Evolutionary conservation across 2,329 filamentous ascomycete species (phyloP).

Genomic region (Fusarium protoensiforme): DNA sequence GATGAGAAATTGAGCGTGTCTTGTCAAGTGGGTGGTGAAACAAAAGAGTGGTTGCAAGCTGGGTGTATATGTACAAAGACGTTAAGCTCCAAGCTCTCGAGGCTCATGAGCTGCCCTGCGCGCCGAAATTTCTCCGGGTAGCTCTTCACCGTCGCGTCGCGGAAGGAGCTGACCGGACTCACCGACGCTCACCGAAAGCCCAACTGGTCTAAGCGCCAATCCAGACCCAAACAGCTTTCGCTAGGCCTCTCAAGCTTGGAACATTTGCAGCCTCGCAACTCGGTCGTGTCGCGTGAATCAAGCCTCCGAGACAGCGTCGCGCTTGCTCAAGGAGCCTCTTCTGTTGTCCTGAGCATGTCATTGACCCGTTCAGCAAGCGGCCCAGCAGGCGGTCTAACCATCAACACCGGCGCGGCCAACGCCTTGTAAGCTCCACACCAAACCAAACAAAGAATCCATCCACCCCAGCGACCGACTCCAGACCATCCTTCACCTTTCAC

Average conservation of each 20-base stretch:
- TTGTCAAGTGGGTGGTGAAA: neutral
- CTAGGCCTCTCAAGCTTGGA: conserved; percentile 16
- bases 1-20: neutral
- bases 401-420: conserved; percentile 73
- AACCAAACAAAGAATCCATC: conserved; percentile 39
- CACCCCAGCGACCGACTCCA: conserved; percentile 6
- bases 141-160: neutral
- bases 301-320: conserved; percentile 34
- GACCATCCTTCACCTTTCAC: neutral
- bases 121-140: conserved; percentile 45
- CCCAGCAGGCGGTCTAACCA: conserved; percentile 69
- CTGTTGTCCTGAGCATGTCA: conserved; percentile 53
- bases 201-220: conserved; percentile 35
- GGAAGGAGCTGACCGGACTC: conserved; percentile 18
- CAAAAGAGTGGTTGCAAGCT: neutral
- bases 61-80: conserved; percentile 19
- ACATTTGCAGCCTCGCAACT: conserved; percentile 37
- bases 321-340: conserved; percentile 21
- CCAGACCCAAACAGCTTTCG: conserved; percentile 12
- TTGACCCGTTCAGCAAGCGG: conserved; percentile 68
- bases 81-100: conserved; percentile 33
- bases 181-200: conserved; percentile 28
- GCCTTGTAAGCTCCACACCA: conserved; percentile 48
- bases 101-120: conserved; percentile 24
- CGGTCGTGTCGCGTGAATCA: conserved; percentile 29